Base-by-base conservation (phyloP, 225 moss, liverwort and hornwort species). In the Polytrichum commune region DNA sequence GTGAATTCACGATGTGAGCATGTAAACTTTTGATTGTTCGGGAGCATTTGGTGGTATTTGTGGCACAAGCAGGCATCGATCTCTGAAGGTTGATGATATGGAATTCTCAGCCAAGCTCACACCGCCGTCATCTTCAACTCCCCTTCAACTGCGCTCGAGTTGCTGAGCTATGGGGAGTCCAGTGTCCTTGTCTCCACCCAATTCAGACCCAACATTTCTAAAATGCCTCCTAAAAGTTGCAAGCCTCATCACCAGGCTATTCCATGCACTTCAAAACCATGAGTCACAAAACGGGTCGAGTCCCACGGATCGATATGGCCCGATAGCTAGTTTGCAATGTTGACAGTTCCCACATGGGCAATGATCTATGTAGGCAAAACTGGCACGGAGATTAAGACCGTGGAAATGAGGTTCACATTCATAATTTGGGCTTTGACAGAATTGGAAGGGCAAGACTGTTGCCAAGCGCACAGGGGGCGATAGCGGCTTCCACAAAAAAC, bases 371-470 rank as follows among this genome's bases (percentile, higher is more conserved):
- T 90, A 96, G 96, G 96, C 64, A 74, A 84, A 61, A 92, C 93
- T 3, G 96, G 89, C 5, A 93, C 92, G 92, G 90, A 89, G n/a
- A 90, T 96, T 32, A 93, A 96, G 82, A 96, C 96, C 20, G 84
- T 96, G 7, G 77, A 90, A 29, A 92, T 97, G 73, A 91, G 82
- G 72, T 92, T 93, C 81, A 94, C 97, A 0, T 80, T 81, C n/a
- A 77, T 97, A 29, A 29, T 29, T 29, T 13, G 0, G 92, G 88
- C 9, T 86, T 94, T 71, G 92, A 97, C 84, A 84, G 35, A 80
- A 82, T 58, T 97, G 94, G 94, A 90, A 91, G 78, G 91, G 90
- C 33, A 91, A 90, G 74, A 28, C 86, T 2, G 72, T 66, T 3
- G 72, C 76, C 19, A 81, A 87, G 72, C 83, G 94, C 16, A 53